These are phyloP conservation scores for Lasiosphaeria hispida DNA, from an alignment of 495 filamentous ascomycete species.

Conservation along the genomic window DNA sequence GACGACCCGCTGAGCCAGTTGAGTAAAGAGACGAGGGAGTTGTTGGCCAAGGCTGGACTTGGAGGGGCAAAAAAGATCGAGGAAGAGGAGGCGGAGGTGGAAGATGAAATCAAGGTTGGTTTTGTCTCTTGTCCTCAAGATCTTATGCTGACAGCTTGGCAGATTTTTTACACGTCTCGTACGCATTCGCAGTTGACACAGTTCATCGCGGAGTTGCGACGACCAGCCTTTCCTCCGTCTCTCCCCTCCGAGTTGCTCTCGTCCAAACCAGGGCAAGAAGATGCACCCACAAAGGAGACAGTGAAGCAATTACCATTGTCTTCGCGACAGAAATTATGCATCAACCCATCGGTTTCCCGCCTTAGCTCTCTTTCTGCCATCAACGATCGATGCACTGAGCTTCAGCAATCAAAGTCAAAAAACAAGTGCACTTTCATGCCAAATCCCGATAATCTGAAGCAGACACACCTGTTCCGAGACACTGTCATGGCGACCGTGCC, in stretches of 20 bases:
- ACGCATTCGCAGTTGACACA: slow-evolving; percentile 95
- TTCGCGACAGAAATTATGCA: slow-evolving; percentile 89
- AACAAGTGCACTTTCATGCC: slow-evolving; percentile 80
- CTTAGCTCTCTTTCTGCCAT: slow-evolving; percentile 76
- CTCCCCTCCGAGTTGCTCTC: slow-evolving; percentile 30
- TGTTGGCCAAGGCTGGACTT: slow-evolving; percentile 59
- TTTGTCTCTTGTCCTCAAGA: not conserved
- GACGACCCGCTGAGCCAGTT: slow-evolving; percentile 38
- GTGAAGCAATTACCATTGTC: slow-evolving; percentile 87
- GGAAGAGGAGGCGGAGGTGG: slow-evolving; percentile 49
- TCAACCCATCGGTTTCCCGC: slow-evolving; percentile 75
- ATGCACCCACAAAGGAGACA: slow-evolving; percentile 51
- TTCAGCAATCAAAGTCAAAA: slow-evolving; percentile 73
- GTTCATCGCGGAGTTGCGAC: slow-evolving; percentile 84
- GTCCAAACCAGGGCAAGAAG: slow-evolving; percentile 21
- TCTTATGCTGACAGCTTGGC: slow-evolving; percentile 6
- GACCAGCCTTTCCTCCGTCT: slow-evolving; percentile 71
- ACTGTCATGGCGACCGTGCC: slow-evolving; percentile 78
- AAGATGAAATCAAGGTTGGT: slow-evolving; percentile 61
- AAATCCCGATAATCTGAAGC: slow-evolving; percentile 65
- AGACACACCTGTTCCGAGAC: slow-evolving; percentile 82
- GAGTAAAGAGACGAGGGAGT: slow-evolving; percentile 60
- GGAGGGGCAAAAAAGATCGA: slow-evolving; percentile 24
- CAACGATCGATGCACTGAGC: slow-evolving; percentile 90
- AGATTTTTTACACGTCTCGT: slow-evolving; percentile 90